Base-by-base conservation (phyloP, 495 filamentous ascomycete species). In the Neurospora intermedia region DNA sequence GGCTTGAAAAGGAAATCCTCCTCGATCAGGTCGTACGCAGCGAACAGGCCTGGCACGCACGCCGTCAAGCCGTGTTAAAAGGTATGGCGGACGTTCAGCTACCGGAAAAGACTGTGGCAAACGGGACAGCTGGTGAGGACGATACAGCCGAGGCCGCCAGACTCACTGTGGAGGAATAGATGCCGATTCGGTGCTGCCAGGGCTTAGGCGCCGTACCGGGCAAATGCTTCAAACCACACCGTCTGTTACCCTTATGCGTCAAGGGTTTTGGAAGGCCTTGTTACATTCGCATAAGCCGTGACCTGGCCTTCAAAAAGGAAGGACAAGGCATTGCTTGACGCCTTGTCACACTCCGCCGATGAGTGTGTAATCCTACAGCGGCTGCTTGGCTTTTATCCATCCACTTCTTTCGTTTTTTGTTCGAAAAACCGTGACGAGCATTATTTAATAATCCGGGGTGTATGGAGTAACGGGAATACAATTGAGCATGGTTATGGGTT, bases 1-100 rank as follows among this genome's bases (percentile, higher is more conserved):
- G 94, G 93, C 80, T 88, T 3, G 91, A 91, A 80, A 99, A 98
- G 80, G 94, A 98, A 78, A 81, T 85, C 39, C 79, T 90, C 23
- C 79, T 89, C 6, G 84, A 87, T 71, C 87, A 87, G 78, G 85
- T 87, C 43, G 75, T 88, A 27, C 80, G 85, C 73, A 84, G 78
- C 74, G 89, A 91, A 76, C 77, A 87, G 70, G 83, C 79, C 39
- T 88, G 82, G 82, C 80, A 84, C 74, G 77, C 80, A 40, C 77
- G 85, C 62, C 80, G 85, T 18, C 75, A 82, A 72, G 80, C 82
- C 6, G 84, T 87, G 20, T 79, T 85, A 18, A 73, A 76, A 13
- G 79, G 78, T 4, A 76, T 77, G 16, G 80, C 81, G 3, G 81
- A 84, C 42, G 75, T 80, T 18, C 72, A 75, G 35, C 69, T 80